Conservation (phyloP, 805 yeast species). For the Cyberlindnera suaveolens region DNA sequence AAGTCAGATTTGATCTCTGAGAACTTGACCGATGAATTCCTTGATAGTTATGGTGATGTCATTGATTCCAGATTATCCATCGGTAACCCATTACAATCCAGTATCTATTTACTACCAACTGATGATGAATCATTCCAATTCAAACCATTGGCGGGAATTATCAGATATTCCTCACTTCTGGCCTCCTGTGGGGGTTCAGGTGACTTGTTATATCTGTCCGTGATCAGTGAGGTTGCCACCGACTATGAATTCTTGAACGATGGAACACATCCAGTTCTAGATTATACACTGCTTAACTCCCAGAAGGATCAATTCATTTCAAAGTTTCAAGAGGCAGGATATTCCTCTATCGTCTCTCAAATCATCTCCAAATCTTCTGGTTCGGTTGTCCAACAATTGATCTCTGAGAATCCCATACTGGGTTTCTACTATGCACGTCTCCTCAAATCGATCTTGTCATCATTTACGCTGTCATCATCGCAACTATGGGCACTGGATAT, state of each 20-base stretch:
- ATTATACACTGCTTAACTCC: not conserved
- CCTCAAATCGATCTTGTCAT: slow-evolving; percentile 28
- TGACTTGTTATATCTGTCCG: slow-evolving; percentile 23
- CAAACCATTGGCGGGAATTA: slow-evolving; percentile 9
- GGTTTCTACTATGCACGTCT: slow-evolving; percentile 30
- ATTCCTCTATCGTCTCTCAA: slow-evolving; percentile 14
- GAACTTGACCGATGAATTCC: slow-evolving; percentile 17
- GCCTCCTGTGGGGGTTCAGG: slow-evolving; percentile 8
- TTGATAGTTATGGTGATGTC: slow-evolving; percentile 24
- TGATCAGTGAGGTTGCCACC: slow-evolving; percentile 30
- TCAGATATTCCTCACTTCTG: slow-evolving; percentile 24
- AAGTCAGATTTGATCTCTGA: not conserved
- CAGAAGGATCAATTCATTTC: not conserved
- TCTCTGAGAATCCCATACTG: slow-evolving; percentile 1
- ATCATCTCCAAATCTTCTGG: slow-evolving; percentile 14
- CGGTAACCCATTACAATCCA: slow-evolving; percentile 41
- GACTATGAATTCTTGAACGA: slow-evolving; percentile 32
- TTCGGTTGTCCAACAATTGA: slow-evolving; percentile 5
- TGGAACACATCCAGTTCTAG: not conserved
- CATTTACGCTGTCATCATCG: slow-evolving; percentile 21
- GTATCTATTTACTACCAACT: slow-evolving; percentile 25
- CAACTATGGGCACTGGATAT: slow-evolving; percentile 22
- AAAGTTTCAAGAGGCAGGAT: slow-evolving; percentile 16
- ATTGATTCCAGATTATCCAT: slow-evolving; percentile 35
- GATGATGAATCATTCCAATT: slow-evolving; percentile 11